These are phyloP conservation scores for Komagataella mondaviorum DNA, from an alignment of 805 yeast species.

Conservation along the genomic window DNA sequence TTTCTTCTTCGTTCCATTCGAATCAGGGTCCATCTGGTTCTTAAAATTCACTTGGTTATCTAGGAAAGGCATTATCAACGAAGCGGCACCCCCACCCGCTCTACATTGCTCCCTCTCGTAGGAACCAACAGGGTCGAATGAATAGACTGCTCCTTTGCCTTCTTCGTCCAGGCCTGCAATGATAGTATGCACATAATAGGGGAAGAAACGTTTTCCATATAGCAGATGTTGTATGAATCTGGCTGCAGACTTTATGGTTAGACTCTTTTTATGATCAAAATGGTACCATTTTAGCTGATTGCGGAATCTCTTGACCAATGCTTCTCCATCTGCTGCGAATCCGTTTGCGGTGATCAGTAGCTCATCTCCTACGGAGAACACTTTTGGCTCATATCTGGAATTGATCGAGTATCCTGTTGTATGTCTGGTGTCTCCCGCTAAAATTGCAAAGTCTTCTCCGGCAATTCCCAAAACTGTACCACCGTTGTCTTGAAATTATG, in stretches of 20 bases:
- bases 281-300: slow-evolving; percentile 81
- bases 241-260: slow-evolving; percentile 67
- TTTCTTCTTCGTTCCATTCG: slow-evolving; percentile 53
- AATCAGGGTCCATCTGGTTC: slow-evolving; percentile 77
- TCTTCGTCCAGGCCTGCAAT: slow-evolving; percentile 86
- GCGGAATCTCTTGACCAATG: slow-evolving; percentile 64
- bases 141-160: slow-evolving; percentile 90
- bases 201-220: slow-evolving; percentile 91
- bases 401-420: slow-evolving; percentile 89
- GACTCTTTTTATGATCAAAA: slow-evolving; percentile 67
- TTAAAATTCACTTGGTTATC: slow-evolving; percentile 96
- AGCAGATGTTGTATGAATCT: slow-evolving; percentile 81
- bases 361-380: slow-evolving; percentile 79
- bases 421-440: slow-evolving; percentile 98
- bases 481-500: slow-evolving; percentile 51
- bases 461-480: slow-evolving; percentile 97
- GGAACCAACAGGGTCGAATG: slow-evolving; percentile 96
- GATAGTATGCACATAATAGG: slow-evolving; percentile 90
- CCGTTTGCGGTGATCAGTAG: slow-evolving; percentile 88
- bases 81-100: slow-evolving; percentile 97
- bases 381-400: slow-evolving; percentile 84
- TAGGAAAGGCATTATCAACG: slow-evolving; percentile 91
- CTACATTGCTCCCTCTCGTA: slow-evolving; percentile 96
- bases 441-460: slow-evolving; percentile 90
- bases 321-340: slow-evolving; percentile 88